A percentile compares a stretch with the other conserved stretches of the same genome.
These are phyloP conservation scores for Zelonia costaricensis DNA, from an alignment of 208 protist genomes.

Conservation along the genomic window DNA sequence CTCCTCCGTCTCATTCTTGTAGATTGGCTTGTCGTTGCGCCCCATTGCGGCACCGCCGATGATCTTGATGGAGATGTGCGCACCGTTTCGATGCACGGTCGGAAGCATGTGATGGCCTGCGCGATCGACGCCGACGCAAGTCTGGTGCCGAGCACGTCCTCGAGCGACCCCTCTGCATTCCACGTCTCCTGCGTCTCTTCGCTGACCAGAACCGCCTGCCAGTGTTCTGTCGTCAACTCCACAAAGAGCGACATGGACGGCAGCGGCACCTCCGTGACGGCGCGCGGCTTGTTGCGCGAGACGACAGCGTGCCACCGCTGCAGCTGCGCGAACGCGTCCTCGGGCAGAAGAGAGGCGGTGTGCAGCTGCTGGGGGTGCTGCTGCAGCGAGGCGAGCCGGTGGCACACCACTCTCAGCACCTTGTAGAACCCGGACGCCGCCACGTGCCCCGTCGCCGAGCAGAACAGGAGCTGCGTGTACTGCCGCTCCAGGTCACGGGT, in stretches of 20 bases:
- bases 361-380: background rate
- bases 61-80: conserved; percentile 9
- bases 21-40: conserved; percentile 8
- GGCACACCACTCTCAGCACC: conserved; percentile 3
- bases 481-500: conserved; percentile 22
- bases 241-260: conserved; percentile 11
- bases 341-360: background rate
- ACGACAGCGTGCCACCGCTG: conserved; percentile 7
- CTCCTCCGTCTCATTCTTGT: conserved; percentile 10
- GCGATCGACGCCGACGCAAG: conserved; percentile 1
- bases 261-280: background rate
- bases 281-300: conserved; percentile 7
- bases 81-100: conserved; percentile 18
- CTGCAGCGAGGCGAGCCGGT: background rate
- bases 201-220: conserved; percentile 8
- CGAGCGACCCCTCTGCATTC: conserved; percentile 7
- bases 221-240: conserved; percentile 3
- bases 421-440: conserved; percentile 8
- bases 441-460: background rate
- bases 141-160: conserved; percentile 10
- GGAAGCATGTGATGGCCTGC: conserved; percentile 7
- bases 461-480: conserved; percentile 24
- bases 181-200: conserved; percentile 28
- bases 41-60: background rate
- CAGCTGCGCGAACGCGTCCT: conserved; percentile 3